Conservation (phyloP, 2,329 filamentous ascomycete genomes). For the Drechslerella stenobrocha region DNA sequence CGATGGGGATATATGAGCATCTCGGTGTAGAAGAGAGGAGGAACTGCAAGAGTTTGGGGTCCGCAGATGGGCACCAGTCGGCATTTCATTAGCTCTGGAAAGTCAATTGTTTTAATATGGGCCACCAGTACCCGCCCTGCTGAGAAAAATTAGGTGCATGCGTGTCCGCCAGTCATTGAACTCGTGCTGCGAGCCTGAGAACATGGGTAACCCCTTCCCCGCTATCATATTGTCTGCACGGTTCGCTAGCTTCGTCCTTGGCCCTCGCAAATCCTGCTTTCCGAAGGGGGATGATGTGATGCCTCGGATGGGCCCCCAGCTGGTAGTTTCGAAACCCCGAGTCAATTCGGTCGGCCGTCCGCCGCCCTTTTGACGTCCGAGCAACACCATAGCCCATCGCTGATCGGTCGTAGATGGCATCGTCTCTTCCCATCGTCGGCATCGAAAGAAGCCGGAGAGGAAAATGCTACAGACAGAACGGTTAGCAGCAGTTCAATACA, state of each 20-base stretch:
- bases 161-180: constrained; percentile 32
- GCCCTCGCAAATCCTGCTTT: constrained; percentile 10
- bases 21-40: constrained; percentile 1
- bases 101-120: constrained; percentile 27
- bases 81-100: constrained; percentile 43
- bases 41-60: constrained; percentile 17
- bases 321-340: background rate
- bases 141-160: constrained; percentile 35
- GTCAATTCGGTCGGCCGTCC: background rate
- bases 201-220: constrained; percentile 42
- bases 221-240: constrained; percentile 29
- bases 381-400: constrained; percentile 1
- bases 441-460: background rate
- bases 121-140: constrained; percentile 15
- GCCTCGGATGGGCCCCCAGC: background rate
- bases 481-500: background rate
- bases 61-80: constrained; percentile 9
- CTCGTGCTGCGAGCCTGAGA: constrained; percentile 13
- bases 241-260: constrained; percentile 39
- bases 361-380: background rate
- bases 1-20: background rate
- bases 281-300: constrained; percentile 1
- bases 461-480: background rate
- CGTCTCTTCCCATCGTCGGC: background rate
- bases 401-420: too few relatives aligned